Conservation (phyloP, 2,329 filamentous ascomycete genomes). For the Aspergillus quadrilineatus region DNA sequence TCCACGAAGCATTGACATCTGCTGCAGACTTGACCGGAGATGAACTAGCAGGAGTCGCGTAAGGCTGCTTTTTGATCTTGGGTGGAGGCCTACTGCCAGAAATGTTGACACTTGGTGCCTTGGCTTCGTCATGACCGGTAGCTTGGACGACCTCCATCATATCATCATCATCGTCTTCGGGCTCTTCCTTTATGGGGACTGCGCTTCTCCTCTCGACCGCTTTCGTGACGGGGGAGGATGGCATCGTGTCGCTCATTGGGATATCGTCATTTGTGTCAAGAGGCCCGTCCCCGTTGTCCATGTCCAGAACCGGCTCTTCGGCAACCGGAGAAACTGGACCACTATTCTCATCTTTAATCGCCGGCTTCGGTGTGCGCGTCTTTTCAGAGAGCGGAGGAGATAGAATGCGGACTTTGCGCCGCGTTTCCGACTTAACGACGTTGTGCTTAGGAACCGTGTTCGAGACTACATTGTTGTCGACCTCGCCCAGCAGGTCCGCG, state of each 20-base stretch:
- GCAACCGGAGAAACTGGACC: conserved; percentile 46
- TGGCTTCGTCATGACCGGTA: conserved; percentile 62
- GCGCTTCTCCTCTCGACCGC: conserved; percentile 69
- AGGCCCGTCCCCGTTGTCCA: conserved; percentile 59
- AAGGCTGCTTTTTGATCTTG: conserved; percentile 67
- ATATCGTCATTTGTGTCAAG: conserved; percentile 64
- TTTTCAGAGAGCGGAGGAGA: conserved; percentile 68
- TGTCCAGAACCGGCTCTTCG: conserved; percentile 40
- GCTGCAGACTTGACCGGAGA: conserved; percentile 66
- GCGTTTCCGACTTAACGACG: conserved; percentile 69
- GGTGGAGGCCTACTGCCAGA: conserved; percentile 74
- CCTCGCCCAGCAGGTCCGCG: conserved; percentile 77
- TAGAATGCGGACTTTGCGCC: conserved; percentile 74
- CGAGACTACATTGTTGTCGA: conserved; percentile 72
- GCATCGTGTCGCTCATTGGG: conserved; percentile 82
- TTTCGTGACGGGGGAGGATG: conserved; percentile 82
- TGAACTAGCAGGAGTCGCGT: conserved; percentile 71
- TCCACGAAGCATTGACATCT: conserved; percentile 81
- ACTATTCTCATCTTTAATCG: conserved; percentile 43
- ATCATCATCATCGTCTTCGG: conserved; percentile 74
- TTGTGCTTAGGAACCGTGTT: conserved; percentile 57
- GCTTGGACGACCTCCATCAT: conserved; percentile 84
- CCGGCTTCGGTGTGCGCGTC: conserved; percentile 54
- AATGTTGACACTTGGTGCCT: conserved; percentile 75
- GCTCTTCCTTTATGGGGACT: conserved; percentile 60